These are phyloP conservation scores for Parasitella parasitica DNA, from an alignment of 371 early-diverging fungal species.

Conservation along the genomic window DNA sequence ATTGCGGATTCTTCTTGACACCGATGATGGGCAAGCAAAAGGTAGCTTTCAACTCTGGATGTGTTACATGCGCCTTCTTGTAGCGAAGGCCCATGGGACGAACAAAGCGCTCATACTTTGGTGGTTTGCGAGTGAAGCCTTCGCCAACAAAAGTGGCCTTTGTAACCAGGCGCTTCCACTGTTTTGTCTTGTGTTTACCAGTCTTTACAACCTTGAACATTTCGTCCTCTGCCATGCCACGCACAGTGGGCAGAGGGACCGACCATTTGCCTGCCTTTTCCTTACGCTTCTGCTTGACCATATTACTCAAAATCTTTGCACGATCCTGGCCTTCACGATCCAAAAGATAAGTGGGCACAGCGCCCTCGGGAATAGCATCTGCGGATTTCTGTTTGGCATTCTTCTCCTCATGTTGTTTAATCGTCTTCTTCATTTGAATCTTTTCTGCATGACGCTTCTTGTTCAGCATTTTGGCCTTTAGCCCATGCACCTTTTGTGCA, in stretches of 20 bases:
- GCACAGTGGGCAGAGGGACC: constrained; percentile 98
- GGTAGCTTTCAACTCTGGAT: constrained; percentile 99
- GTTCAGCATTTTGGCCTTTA: constrained; percentile 98
- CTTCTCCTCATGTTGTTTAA: constrained; percentile 97
- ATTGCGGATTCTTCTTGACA: constrained; percentile 99
- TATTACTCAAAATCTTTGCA: constrained; percentile 97
- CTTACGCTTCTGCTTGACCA: constrained; percentile 99
- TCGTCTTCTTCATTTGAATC: constrained; percentile 99
- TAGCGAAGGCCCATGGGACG: constrained; percentile 99
- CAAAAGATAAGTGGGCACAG: constrained; percentile 98
- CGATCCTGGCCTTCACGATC: constrained; percentile 98
- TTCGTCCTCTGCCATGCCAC: constrained; percentile 67
- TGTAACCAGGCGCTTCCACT: constrained; percentile 99
- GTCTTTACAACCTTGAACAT: constrained; percentile 86
- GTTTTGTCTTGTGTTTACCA: constrained; percentile 94
- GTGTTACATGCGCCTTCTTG: constrained; percentile 99
- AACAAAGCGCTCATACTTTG: constrained; percentile 99
- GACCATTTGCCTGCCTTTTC: constrained; percentile 99
- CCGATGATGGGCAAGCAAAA: constrained; percentile 98
- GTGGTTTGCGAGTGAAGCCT: constrained; percentile 99
- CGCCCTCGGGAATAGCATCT: constrained; percentile 91
- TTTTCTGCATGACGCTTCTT: constrained; percentile 99
- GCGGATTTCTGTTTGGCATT: constrained; percentile 87
- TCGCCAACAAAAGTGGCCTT: constrained; percentile 99
- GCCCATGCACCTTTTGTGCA: constrained; percentile 97